A percentile compares a stretch with the other conserved stretches of the same genome.
Conservation (phyloP, 2,329 filamentous ascomycete genomes). For the Colletotrichum agaves region DNA sequence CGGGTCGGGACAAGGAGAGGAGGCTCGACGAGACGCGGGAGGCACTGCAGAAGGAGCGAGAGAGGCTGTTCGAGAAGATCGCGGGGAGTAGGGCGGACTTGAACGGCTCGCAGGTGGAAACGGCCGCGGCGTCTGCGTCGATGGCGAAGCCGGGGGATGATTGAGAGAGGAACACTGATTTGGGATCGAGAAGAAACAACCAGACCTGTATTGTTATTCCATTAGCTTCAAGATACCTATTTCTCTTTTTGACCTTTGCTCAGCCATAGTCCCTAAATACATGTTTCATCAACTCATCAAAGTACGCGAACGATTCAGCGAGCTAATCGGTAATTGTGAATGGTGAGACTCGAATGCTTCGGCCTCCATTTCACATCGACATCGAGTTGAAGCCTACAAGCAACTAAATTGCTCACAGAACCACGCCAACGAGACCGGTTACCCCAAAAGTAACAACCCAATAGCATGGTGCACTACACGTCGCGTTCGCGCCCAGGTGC, state of each 20-base stretch:
- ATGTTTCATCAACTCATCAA: not conserved
- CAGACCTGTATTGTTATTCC: not conserved
- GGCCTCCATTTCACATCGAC: no score
- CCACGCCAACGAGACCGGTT: no score
- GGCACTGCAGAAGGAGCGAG: constrained; percentile 57
- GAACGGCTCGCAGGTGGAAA: not conserved
- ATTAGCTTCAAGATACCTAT: constrained; percentile 14
- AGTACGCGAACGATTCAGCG: no score
- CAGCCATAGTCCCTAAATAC: fast-evolving
- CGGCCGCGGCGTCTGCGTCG: not conserved
- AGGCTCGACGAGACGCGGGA: constrained; percentile 48
- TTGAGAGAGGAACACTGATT: not conserved
- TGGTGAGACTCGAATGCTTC: no score
- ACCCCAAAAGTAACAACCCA: not conserved
- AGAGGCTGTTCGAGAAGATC: constrained; percentile 52
- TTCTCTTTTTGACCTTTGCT: not conserved
- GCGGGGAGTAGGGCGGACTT: not conserved
- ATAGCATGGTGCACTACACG: not conserved
- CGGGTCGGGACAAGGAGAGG: constrained; percentile 45
- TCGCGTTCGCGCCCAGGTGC: fast-evolving
- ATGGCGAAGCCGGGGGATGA: not conserved
- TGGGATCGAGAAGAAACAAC: no score
- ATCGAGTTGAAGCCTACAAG: no score
- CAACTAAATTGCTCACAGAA: no score
- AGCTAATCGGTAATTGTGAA: no score